Evolutionary conservation across 1,139 yeast species (phyloP).

Genomic region (Geotrichum europaeum): DNA sequence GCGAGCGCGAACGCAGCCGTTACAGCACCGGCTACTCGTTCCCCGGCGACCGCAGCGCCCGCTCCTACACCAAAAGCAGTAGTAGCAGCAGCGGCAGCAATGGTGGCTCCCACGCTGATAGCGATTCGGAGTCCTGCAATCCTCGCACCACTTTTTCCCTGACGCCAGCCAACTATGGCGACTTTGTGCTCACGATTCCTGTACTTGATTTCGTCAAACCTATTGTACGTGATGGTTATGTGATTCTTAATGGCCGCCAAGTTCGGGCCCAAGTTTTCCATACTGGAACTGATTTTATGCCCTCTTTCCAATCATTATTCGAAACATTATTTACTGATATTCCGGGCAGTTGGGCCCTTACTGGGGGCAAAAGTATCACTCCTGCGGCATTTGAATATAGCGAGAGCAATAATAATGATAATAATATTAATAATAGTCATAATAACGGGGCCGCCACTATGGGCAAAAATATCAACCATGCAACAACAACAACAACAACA

Average conservation of each 20-base stretch:
- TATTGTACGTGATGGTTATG: slow-evolving; percentile 7
- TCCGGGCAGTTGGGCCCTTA: background rate
- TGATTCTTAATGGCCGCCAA: slow-evolving; percentile 1
- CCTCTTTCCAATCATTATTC: slow-evolving; percentile 2
- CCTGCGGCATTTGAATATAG: background rate
- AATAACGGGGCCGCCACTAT: no score
- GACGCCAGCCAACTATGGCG: slow-evolving; percentile 3
- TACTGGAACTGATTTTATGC: slow-evolving; percentile 4
- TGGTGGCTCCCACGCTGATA: background rate
- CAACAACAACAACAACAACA: no score
- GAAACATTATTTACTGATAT: background rate
- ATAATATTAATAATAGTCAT: no score
- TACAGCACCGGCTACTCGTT: background rate
- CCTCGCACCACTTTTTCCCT: background rate
- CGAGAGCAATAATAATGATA: background rate
- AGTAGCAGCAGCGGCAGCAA: background rate
- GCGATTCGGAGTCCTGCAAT: background rate
- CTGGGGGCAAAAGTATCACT: background rate
- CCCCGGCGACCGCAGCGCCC: background rate
- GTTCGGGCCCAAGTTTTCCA: slow-evolving; percentile 4
- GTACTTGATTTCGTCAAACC: slow-evolving; percentile 9
- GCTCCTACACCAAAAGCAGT: background rate
- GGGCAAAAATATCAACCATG: no score
- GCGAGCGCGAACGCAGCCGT: background rate
- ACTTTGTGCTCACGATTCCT: slow-evolving; percentile 2